A percentile compares a stretch with the other conserved stretches of the same genome.
Conservation (phyloP, 2,329 filamentous ascomycete genomes). For the Fusarium torulosum region DNA sequence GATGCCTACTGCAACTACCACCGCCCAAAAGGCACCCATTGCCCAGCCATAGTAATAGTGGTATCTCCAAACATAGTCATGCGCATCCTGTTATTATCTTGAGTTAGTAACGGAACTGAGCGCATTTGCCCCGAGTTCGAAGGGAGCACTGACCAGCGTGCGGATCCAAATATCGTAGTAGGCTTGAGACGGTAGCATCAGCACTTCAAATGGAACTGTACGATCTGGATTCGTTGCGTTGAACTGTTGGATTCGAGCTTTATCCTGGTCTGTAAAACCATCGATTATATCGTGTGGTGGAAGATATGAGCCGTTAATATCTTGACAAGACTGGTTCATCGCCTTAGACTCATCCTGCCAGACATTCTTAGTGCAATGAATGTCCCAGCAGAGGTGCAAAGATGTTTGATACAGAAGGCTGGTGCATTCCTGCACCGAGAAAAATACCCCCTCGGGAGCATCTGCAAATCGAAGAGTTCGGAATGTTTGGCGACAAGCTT, state of each 20-base stretch:
- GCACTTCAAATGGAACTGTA: neutral
- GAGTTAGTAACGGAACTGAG: neutral
- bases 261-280: neutral
- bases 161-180: slow-evolving; percentile 10
- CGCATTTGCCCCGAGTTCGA: rapidly evolving
- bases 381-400: slow-evolving; percentile 16
- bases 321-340: slow-evolving; percentile 16
- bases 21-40: slow-evolving; percentile 10
- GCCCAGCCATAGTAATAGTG: slow-evolving; percentile 19
- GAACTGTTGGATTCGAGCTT: neutral
- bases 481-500: slow-evolving; percentile 25
- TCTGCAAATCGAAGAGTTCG: slow-evolving; percentile 22
- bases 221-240: slow-evolving; percentile 3
- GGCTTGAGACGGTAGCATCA: slow-evolving; percentile 6
- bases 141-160: slow-evolving; percentile 2
- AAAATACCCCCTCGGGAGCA: slow-evolving; percentile 10
- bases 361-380: neutral
- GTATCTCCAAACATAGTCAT: slow-evolving; percentile 16
- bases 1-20: neutral
- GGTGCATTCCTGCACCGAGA: slow-evolving; percentile 9
- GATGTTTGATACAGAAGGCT: slow-evolving; percentile 13
- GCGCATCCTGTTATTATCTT: neutral
- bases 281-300: neutral
- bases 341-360: neutral
- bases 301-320: neutral